Evolutionary conservation across 2,329 filamentous ascomycete species (phyloP).

Genomic region (Epichloe sylvatica): DNA sequence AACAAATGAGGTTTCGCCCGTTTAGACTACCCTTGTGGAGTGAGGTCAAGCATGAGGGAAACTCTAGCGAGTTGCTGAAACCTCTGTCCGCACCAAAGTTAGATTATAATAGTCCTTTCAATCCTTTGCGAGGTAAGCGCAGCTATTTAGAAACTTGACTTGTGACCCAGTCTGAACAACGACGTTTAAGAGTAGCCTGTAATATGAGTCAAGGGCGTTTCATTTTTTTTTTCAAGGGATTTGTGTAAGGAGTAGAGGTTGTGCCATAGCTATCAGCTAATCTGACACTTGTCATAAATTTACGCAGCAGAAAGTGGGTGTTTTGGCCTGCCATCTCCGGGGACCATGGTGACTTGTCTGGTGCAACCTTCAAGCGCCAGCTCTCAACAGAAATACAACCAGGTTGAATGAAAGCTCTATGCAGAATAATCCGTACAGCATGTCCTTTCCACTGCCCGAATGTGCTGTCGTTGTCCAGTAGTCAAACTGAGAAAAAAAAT

Average conservation of each 20-base stretch:
- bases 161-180: neutral
- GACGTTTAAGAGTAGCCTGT: neutral
- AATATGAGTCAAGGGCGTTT: neutral
- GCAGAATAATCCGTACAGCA: neutral
- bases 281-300: no score
- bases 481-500: neutral
- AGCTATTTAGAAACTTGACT: neutral
- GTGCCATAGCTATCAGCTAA: no score
- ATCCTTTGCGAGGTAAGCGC: neutral
- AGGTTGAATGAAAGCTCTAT: neutral
- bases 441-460: neutral
- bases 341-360: neutral
- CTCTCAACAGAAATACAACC: neutral
- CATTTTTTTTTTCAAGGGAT: neutral
- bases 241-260: neutral
- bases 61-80: neutral
- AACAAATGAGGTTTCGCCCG: neutral
- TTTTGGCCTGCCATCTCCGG: neutral
- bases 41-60: no score
- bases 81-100: neutral
- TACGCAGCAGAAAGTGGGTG: neutral
- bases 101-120: neutral
- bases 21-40: neutral
- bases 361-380: neutral
- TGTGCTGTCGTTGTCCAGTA: neutral